These are phyloP conservation scores for Erodium chrysanthum DNA, from an alignment of 441 rosid genomes.

Conservation along the genomic window DNA sequence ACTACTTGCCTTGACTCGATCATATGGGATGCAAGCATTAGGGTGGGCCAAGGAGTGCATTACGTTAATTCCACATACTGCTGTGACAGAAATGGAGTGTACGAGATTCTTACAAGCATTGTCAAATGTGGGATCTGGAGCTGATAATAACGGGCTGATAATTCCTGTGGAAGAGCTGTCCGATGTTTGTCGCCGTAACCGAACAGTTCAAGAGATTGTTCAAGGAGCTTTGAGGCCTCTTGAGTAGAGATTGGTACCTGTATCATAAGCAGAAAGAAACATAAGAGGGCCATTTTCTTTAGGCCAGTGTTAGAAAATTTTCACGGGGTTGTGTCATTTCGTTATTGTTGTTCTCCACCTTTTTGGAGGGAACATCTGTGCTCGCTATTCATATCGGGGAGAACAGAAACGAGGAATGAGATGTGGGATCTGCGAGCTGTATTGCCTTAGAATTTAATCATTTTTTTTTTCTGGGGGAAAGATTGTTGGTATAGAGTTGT, in stretches of 20 bases:
- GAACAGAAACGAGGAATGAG: neutral
- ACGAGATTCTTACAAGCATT: conserved; percentile 56
- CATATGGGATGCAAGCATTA: conserved; percentile 50
- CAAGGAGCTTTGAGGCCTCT: conserved; percentile 84
- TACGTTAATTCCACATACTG: conserved; percentile 61
- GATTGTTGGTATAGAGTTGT: neutral
- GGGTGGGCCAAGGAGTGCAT: conserved; percentile 71
- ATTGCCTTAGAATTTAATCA: neutral
- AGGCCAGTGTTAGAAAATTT: neutral
- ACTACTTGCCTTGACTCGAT: conserved; percentile 59
- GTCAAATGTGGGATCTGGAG: conserved; percentile 65
- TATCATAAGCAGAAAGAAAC: conserved; percentile 29
- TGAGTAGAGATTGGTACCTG: conserved; percentile 50
- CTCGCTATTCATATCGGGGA: no score
- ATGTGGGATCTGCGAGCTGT: neutral
- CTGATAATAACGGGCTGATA: conserved; percentile 49
- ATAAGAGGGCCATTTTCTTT: neutral
- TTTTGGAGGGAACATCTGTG: neutral
- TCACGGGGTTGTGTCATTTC: no score
- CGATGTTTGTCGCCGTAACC: conserved; percentile 80
- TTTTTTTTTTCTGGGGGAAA: no score
- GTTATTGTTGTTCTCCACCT: neutral
- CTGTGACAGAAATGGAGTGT: conserved; percentile 61
- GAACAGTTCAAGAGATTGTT: conserved; percentile 86
- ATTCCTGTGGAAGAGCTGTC: conserved; percentile 70